Evolutionary conservation across 768 basidiomycete genomes (phyloP), one percentile per base, ranked within the genome.

Genomic region (Gloeostereum incarnatum): DNA sequence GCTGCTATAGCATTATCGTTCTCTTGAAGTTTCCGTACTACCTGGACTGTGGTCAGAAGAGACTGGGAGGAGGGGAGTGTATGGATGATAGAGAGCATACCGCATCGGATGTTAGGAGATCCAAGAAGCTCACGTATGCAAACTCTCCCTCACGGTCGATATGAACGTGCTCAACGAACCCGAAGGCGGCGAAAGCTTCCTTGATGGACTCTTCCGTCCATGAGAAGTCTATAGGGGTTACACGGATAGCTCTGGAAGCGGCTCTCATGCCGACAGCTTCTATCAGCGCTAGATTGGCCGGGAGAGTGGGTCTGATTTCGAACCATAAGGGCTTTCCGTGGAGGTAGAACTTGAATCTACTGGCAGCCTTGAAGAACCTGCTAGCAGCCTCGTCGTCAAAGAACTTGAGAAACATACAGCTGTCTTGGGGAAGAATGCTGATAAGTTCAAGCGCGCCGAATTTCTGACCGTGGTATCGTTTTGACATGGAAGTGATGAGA

Each of bases 91-190:
- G 26, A 29, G 8, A 9, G 19, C 33, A 11, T 20, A 34, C 33
- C 19, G 11, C 21, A 9, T 19, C 13, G 11, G 33, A n/a, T 17
- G 33, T 20, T 10, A 34, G 13, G 19, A 34, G 14, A 34, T 34
- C 33, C 13, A 34, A 11, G 33, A 34, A 34, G 19, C 33, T 34
- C 11, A 20, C 33, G 11, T 11, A 7, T 11, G 33, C 33, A 20
- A 14, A 34, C 4, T 11, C 33, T 11, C 19, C 33, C 11, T 20
- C 4, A 3, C 7, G 13, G 33, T 34, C 7, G 11, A 34, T n/a
- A 34, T 34, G 33, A 19, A 34, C 19, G 7, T 34, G 33, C 21
- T 34, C 33, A n/a, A 34, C 33, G 7, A 34, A 20, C 14, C 33
- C 33, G 19, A 17, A 34, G 33, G 33, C 16, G 14, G 13, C n/a